Conservation (phyloP, 2,329 filamentous ascomycete species). For the Alternaria triticina region DNA sequence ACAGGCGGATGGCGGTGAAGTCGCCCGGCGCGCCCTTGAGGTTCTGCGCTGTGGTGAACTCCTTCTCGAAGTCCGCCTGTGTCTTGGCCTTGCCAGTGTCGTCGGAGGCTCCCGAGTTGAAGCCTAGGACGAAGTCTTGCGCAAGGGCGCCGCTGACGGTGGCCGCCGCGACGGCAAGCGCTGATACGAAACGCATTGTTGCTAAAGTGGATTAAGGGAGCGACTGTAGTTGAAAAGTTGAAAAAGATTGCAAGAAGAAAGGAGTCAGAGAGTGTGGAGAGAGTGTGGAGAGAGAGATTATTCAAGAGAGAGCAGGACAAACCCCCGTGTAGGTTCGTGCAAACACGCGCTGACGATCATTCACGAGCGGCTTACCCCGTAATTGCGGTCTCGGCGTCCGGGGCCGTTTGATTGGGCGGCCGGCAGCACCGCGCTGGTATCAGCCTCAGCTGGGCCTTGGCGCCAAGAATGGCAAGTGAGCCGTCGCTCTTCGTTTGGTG, state of each 20-base stretch:
- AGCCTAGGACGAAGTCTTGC: slow-evolving; percentile 38
- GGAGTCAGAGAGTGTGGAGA: not conserved
- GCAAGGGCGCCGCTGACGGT: slow-evolving; percentile 28
- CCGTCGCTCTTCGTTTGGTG: not conserved
- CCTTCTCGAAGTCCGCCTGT: slow-evolving; percentile 70
- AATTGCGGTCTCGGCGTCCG: slow-evolving; percentile 4
- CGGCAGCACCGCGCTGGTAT: not conserved
- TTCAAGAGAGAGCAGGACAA: not conserved
- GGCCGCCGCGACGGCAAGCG: slow-evolving; percentile 30
- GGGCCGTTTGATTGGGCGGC: slow-evolving; percentile 4
- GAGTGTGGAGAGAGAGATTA: not conserved
- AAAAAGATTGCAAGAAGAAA: slow-evolving; percentile 3
- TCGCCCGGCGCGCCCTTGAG: slow-evolving; percentile 68
- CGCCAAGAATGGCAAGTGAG: not conserved
- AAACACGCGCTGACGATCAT: slow-evolving; percentile 13
- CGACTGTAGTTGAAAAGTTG: slow-evolving; percentile 12
- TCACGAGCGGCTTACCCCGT: slow-evolving; percentile 12
- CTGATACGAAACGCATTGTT: slow-evolving; percentile 30
- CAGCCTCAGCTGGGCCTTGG: slow-evolving; percentile 6
- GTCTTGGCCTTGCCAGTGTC: slow-evolving; percentile 55
- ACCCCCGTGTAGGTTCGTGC: slow-evolving; percentile 11
- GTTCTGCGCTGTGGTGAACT: slow-evolving; percentile 69
- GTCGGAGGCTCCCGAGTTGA: slow-evolving; percentile 43
- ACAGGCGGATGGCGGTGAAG: slow-evolving; percentile 73
- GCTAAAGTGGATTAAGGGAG: slow-evolving; percentile 12